Evolutionary conservation across 192 early-diverging fungal species (phyloP).

Genomic region (Phlyctochytrium arcticum): DNA sequence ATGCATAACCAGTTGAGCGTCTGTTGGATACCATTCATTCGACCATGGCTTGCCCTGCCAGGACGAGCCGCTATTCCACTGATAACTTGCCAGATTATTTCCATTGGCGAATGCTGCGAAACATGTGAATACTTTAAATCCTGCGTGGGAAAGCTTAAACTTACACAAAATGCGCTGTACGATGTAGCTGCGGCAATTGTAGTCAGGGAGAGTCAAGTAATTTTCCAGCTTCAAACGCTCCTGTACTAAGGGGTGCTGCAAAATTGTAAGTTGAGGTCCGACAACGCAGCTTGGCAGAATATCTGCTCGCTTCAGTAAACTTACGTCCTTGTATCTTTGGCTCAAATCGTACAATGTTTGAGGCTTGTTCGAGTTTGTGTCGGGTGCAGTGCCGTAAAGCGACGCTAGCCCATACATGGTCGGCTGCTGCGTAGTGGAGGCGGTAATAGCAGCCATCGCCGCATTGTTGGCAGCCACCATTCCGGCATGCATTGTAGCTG

Average conservation of each 20-base stretch:
- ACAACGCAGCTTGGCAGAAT: too few relatives aligned
- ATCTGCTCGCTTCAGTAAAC: too few relatives aligned
- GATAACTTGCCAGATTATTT: conserved; percentile 31
- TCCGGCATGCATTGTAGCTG: conserved; percentile 17
- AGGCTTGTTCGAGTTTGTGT: too few relatives aligned
- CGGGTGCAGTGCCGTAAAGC: too few relatives aligned
- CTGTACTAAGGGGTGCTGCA: conserved; percentile 28
- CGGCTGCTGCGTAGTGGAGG: conserved; percentile 6
- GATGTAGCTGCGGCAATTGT: conserved; percentile 29
- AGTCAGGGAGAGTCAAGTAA: conserved; percentile 32
- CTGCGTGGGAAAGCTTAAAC: too few relatives aligned
- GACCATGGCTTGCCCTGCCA: conserved; percentile 25
- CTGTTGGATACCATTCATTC: conserved; percentile 21
- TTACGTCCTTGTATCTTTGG: conserved; percentile 19
- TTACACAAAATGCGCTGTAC: conserved; percentile 37
- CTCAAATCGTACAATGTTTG: conserved; percentile 29
- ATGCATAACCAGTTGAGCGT: conserved; percentile 38
- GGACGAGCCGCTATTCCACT: conserved; percentile 30
- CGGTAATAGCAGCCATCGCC: conserved; percentile 9
- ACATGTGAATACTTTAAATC: not conserved
- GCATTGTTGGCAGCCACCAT: conserved; percentile 16
- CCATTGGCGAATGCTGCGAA: conserved; percentile 30
- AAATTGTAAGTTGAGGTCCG: too few relatives aligned
- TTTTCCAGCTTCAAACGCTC: conserved; percentile 42
- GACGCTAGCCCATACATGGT: too few relatives aligned